Evolutionary conservation across 164 flowering plant species (phyloP).

Genomic region (Piper betle): DNA sequence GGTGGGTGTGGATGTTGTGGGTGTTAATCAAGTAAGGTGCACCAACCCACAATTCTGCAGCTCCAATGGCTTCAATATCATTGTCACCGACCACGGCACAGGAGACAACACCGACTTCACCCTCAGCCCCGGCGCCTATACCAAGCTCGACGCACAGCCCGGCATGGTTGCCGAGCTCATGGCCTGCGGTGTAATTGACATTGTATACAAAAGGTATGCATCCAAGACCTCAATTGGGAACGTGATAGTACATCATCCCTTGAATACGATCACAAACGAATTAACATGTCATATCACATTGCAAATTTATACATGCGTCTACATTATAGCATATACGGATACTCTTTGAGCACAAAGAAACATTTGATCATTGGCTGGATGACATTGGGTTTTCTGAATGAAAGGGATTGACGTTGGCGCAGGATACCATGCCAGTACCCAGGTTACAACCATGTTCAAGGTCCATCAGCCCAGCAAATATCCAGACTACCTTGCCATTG

Average conservation of each 20-base stretch:
- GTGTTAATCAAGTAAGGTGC: slow-evolving; percentile 89
- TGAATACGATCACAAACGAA: no score
- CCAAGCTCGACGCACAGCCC: slow-evolving; percentile 43
- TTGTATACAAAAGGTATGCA: slow-evolving; percentile 38
- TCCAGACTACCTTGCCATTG: slow-evolving; percentile 59
- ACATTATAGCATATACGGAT: no score
- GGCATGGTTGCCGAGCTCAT: slow-evolving; percentile 25
- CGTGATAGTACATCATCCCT: no score
- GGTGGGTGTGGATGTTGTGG: slow-evolving; percentile 79
- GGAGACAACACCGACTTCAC: slow-evolving; percentile 81
- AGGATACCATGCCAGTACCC: slow-evolving; percentile 48
- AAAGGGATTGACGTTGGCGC: background rate
- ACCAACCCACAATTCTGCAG: slow-evolving; percentile 37
- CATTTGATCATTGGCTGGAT: no score
- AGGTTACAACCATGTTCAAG: slow-evolving; percentile 39
- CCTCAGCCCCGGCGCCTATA: slow-evolving; percentile 46
- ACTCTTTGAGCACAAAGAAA: no score
- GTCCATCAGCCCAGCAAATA: slow-evolving; percentile 50
- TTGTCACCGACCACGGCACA: slow-evolving; percentile 71
- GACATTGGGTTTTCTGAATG: no score
- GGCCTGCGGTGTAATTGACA: slow-evolving; percentile 59
- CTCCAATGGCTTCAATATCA: slow-evolving; percentile 41
- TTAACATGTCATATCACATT: no score
- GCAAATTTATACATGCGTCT: no score
- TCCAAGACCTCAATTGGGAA: no score